Evolutionary conservation across 257 asterid species (phyloP).

Genomic region (Paraleonurus japonicus): DNA sequence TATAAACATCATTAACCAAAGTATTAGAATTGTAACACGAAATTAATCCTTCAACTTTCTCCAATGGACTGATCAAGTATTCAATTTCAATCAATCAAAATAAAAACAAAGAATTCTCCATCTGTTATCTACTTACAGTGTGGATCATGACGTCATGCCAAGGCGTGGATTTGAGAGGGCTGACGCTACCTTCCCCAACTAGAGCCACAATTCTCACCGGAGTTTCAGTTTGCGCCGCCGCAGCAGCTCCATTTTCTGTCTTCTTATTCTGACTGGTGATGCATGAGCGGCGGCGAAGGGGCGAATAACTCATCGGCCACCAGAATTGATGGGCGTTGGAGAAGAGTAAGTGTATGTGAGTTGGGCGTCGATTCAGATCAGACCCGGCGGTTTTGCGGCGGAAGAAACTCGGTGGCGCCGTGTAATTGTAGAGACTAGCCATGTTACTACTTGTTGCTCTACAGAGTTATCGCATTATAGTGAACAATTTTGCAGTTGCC

Average conservation of each 20-base stretch:
- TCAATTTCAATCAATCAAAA: neutral
- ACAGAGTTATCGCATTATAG: neutral
- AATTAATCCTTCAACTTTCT: neutral
- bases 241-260: constrained; percentile 21
- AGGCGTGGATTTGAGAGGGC: constrained; percentile 80
- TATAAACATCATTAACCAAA: neutral
- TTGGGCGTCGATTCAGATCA: constrained; percentile 9
- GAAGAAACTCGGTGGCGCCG: constrained; percentile 30
- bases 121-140: constrained; percentile 51
- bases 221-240: constrained; percentile 28
- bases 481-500: neutral
- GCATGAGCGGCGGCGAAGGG: constrained; percentile 26
- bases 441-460: neutral
- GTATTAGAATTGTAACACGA: neutral
- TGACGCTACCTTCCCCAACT: constrained; percentile 81
- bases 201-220: constrained; percentile 72
- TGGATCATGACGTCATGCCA: constrained; percentile 86
- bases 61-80: neutral
- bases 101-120: neutral
- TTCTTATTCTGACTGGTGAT: neutral
- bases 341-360: constrained; percentile 6
- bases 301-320: neutral
- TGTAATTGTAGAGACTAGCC: constrained; percentile 25
- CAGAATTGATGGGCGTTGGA: neutral
- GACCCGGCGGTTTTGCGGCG: constrained; percentile 11